Evolutionary conservation across 2,329 filamentous ascomycete species (phyloP).

Genomic region (Dryadomyces quercivorus): DNA sequence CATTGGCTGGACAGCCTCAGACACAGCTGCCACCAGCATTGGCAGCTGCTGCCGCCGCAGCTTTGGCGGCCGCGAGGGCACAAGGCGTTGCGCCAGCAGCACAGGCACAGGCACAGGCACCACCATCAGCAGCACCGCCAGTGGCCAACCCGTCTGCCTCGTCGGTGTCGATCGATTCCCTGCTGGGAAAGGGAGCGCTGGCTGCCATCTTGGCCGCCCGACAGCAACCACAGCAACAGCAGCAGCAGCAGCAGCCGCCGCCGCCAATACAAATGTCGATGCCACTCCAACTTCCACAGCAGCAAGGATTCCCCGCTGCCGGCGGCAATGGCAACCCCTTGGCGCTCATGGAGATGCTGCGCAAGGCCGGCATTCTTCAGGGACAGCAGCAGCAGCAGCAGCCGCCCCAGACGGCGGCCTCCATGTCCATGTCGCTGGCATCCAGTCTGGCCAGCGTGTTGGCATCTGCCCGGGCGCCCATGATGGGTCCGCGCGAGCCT

Average conservation of each 20-base stretch:
- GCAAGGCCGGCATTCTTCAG: conserved; percentile 52
- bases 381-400: conserved; percentile 14
- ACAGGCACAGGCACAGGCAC: conserved; percentile 6
- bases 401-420: conserved; percentile 12
- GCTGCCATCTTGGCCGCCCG: conserved; percentile 38
- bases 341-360: conserved; percentile 54
- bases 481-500: conserved; percentile 7
- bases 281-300: neutral
- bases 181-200: conserved; percentile 48
- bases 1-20: conserved; percentile 2
- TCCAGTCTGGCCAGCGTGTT: conserved; percentile 16
- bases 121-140: neutral
- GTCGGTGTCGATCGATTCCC: conserved; percentile 41
- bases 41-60: conserved; percentile 9
- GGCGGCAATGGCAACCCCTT: conserved; percentile 25
- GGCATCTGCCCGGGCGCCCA: conserved; percentile 12
- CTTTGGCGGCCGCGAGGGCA: conserved; percentile 13
- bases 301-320: neutral
- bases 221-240: conserved; percentile 27
- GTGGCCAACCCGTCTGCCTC: conserved; percentile 9
- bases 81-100: conserved; percentile 9
- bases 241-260: conserved; percentile 24
- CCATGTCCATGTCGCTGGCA: conserved; percentile 19
- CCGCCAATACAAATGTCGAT: neutral
- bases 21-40: conserved; percentile 16